Conservation (phyloP, 1,284 basidiomycete genomes). For the Ceraceosorus bombacis region DNA sequence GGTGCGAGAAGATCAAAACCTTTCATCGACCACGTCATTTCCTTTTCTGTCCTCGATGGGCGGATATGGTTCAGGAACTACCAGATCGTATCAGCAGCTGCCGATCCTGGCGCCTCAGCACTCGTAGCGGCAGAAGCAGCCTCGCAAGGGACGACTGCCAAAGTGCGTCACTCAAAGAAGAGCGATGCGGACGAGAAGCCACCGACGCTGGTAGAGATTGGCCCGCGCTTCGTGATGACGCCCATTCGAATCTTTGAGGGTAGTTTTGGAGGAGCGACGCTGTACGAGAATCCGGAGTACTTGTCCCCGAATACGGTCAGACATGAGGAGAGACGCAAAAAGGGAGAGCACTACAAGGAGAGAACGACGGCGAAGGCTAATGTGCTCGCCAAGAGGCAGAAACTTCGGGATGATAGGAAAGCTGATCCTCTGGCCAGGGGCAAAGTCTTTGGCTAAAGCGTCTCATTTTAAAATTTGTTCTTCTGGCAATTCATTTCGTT, state of each 20-base stretch:
- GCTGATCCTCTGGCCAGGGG: conserved; percentile 76
- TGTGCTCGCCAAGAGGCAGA: conserved; percentile 60
- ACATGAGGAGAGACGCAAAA: conserved; percentile 62
- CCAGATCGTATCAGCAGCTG: conserved; percentile 59
- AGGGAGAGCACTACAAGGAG: conserved; percentile 70
- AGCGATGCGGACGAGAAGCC: conserved; percentile 14
- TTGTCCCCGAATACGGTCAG: conserved; percentile 77
- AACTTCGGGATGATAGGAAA: conserved; percentile 56
- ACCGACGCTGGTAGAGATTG: conserved; percentile 57
- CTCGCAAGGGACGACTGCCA: conserved; percentile 40
- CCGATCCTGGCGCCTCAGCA: conserved; percentile 53
- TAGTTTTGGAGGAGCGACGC: conserved; percentile 84
- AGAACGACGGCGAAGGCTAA: conserved; percentile 73
- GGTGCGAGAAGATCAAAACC: conserved; percentile 85
- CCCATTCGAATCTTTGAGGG: conserved; percentile 99
- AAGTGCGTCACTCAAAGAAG: conserved; percentile 12
- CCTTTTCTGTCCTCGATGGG: conserved; percentile 87
- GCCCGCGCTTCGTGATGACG: conserved; percentile 91
- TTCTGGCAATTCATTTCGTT: no score
- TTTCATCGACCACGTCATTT: conserved; percentile 94
- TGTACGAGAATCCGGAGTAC: conserved; percentile 97
- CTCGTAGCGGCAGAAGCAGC: conserved; percentile 53
- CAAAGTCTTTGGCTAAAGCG: conserved; percentile 72
- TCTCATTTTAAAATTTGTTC: background rate
- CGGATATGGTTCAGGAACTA: conserved; percentile 99